Evolutionary conservation across 164 flowering plant species (phyloP), one percentile per base, ranked within the genome.

Genomic region (Brasenia schreberi): DNA sequence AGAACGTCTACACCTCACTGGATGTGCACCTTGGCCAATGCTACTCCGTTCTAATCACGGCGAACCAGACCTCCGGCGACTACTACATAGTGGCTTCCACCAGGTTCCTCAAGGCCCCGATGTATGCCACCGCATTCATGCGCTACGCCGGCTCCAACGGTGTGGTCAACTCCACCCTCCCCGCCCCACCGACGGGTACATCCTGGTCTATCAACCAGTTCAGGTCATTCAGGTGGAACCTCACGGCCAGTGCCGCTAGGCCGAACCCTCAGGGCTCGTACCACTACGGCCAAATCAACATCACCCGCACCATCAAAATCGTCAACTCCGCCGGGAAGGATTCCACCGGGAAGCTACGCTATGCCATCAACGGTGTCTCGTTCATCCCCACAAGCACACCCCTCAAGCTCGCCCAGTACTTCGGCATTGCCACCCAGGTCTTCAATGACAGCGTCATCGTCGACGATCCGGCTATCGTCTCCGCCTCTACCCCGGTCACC

Each of bases 11-110:
- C 68, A 79, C 76, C 1, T 72, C 84, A 7, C 68, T 83, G 0
- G 84, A 81, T 59, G 45, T 81, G 5, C 84, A 83, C 43, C 67
- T 83, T 3, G 86, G 86, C 1, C 86, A 83, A 60, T 83, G 84
- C 74, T 66, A 43, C 62, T 74, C 82, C 0, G 84, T 81, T 0
- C 70, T 83, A 52, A 81, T 83, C 10, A 76, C 76, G 0, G 81
- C 81, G 12, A 64, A 81, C 64, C 66, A 77, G 53, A 42, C 44
- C 1, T 77, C 80, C 18, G 71, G 70, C 67, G 81, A 77, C 68
- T 83, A 81, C 71, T 74, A 70, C 73, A 66, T 83, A 62, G 80
- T 81, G 14, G 81, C 80, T 5, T 81, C 84, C 23, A 71, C 79
- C 42, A 67, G 86, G 16, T 83, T 83, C 76, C 70, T 77, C 60